Base-by-base conservation (phyloP, 2,329 filamentous ascomycete species). In the Elsinoe batatas region DNA sequence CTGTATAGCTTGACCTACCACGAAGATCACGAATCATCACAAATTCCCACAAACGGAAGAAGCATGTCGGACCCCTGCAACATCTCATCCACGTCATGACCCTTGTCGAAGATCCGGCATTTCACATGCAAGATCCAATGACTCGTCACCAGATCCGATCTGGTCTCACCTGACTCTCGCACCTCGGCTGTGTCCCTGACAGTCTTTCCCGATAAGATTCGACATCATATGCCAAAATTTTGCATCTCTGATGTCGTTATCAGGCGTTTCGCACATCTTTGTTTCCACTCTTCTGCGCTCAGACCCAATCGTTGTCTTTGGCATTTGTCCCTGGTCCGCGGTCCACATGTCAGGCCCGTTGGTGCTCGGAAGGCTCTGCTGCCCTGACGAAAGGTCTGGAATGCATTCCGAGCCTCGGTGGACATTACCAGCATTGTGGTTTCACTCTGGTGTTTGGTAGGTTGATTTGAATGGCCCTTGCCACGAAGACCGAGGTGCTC, bases 161-260 rank as follows among this genome's bases (percentile, higher is more conserved):
- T 51, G 15, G 47, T 33, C 20, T 15, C 15, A 15, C 47, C 26
- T 51, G 47, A 51, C 47, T 51, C 47, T 51, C 11, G 15, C 22
- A 22, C 32, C 47, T 38, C 33, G 32, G 47, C 32, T 38, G 38
- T 26, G 8, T 37, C 37, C 37, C 18, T 22, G 47, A 33, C 47
- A 33, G 32, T 35, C 4, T 51, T 51, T 51, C 26, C 47, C 47
- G 47, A 51, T 38, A 51, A 51, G 32, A 37, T 38, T 51, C 47
- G 47, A 51, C 47, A 51, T 51, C 47, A 51, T 51, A 51, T 51
- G 47, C 33, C 47, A 51, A 51, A 30, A n/a, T 51, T 51, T 51
- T 38, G 32, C 47, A 26, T 8, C 17, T 11, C 7, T 51, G 47
- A 36, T 51, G 47, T 51, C 33, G 47, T 38, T 51, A 51, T 51